Conservation (phyloP, 2,329 filamentous ascomycete genomes). For the Stromatinia cepivora region DNA sequence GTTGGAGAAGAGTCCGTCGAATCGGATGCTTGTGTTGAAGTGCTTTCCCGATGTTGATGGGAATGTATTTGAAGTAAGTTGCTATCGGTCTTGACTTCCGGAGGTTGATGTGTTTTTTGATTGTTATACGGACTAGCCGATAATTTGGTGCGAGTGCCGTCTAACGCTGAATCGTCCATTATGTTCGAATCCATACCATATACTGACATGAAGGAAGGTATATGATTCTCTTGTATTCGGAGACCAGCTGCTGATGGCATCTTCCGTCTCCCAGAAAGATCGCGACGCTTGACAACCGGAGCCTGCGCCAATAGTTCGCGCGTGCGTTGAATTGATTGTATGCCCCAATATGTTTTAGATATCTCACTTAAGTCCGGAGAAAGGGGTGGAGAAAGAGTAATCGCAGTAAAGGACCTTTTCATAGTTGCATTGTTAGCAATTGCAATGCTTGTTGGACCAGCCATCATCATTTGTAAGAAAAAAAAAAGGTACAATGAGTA, state of each 20-base stretch:
- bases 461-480: slow-evolving; percentile 29
- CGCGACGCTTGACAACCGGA: slow-evolving; percentile 27
- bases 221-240: slow-evolving; percentile 66
- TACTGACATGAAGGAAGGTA: slow-evolving; percentile 76
- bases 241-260: slow-evolving; percentile 64
- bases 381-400: slow-evolving; percentile 29
- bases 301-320: slow-evolving; percentile 26
- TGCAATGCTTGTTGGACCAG: slow-evolving; percentile 30
- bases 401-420: slow-evolving; percentile 37
- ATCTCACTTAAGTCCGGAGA: slow-evolving; percentile 29
- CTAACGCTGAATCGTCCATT: slow-evolving; percentile 32
- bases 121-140: slow-evolving; percentile 28
- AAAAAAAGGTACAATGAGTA: neutral
- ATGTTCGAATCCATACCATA: slow-evolving; percentile 60
- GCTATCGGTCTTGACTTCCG: slow-evolving; percentile 23
- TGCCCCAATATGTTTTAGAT: slow-evolving; percentile 18
- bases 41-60: slow-evolving; percentile 74
- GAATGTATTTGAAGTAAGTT: slow-evolving; percentile 35
- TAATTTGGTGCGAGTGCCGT: slow-evolving; percentile 30
- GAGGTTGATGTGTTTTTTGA: slow-evolving; percentile 24
- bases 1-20: slow-evolving; percentile 95
- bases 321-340: slow-evolving; percentile 5
- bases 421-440: slow-evolving; percentile 38
- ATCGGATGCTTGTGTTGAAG: slow-evolving; percentile 74
- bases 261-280: slow-evolving; percentile 37